Conservation (phyloP, 768 basidiomycete species). For the Mycena floridula region DNA sequence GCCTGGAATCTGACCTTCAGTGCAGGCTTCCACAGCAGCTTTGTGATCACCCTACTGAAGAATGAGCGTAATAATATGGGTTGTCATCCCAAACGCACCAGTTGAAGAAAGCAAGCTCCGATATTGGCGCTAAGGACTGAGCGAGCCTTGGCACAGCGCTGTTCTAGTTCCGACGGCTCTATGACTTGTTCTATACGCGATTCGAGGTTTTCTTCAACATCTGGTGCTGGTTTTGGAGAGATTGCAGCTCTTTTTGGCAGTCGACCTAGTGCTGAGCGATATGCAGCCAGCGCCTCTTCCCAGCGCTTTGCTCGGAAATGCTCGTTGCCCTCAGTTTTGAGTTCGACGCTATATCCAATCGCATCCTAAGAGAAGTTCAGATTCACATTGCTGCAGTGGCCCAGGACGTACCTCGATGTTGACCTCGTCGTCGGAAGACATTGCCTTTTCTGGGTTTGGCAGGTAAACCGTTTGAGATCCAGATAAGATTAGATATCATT, state of each 20-base stretch:
- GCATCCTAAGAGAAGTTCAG: too few species aligned
- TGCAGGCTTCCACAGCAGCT: constrained; percentile 75
- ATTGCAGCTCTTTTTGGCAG: constrained; percentile 45
- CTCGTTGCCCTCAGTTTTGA: constrained; percentile 74
- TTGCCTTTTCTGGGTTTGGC: too few species aligned
- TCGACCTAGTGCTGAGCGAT: constrained; percentile 59
- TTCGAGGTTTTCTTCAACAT: constrained; percentile 14
- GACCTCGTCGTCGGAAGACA: too few species aligned
- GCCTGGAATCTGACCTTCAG: constrained; percentile 52
- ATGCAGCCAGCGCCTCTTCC: constrained; percentile 65
- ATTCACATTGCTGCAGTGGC: too few species aligned
- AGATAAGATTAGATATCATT: too few species aligned
- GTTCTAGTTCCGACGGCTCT: constrained; percentile 29
- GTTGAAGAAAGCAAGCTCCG: constrained; percentile 75
- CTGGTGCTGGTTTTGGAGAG: constrained; percentile 11
- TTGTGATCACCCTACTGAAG: constrained; percentile 63
- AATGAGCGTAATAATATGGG: constrained; percentile 2
- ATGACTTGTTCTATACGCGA: not conserved
- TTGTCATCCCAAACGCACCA: constrained; percentile 41
- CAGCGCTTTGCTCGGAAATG: constrained; percentile 61
- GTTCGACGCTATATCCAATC: constrained; percentile 26
- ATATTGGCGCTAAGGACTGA: constrained; percentile 84
- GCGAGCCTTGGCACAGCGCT: constrained; percentile 49
- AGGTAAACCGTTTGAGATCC: too few species aligned
- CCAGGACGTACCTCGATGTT: too few species aligned